Evolutionary conservation across 805 yeast genomes (phyloP).

Genomic region (Sugiyamaella qingdaonensis): DNA sequence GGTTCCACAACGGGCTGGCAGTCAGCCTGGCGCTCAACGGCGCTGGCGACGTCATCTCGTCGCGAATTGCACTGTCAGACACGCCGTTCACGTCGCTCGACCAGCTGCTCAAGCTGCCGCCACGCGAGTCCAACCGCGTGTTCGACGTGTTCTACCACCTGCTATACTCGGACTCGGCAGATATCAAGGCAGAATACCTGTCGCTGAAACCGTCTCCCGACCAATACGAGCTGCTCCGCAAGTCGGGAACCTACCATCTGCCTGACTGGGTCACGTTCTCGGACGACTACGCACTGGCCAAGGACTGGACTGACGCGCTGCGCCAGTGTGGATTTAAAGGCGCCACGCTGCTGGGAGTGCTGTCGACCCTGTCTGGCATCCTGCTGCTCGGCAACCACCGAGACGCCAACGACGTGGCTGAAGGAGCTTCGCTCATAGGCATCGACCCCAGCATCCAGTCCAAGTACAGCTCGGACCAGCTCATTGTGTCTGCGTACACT

Average conservation of each 20-base stretch:
- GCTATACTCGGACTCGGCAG: slow-evolving; percentile 31
- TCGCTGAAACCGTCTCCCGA: slow-evolving; percentile 28
- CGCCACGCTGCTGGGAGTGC: slow-evolving; percentile 31
- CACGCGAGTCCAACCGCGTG: slow-evolving; percentile 26
- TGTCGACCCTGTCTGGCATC: slow-evolving; percentile 37
- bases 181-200: slow-evolving; percentile 28
- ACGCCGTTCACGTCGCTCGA: slow-evolving; percentile 30
- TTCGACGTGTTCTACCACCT: slow-evolving; percentile 37
- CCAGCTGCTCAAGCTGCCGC: slow-evolving; percentile 30
- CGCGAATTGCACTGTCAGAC: slow-evolving; percentile 29
- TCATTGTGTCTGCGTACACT: slow-evolving; percentile 33
- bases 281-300: slow-evolving; percentile 37
- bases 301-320: slow-evolving; percentile 39
- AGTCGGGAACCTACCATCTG: slow-evolving; percentile 28
- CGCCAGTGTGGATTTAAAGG: slow-evolving; percentile 33
- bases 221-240: slow-evolving; percentile 29
- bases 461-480: slow-evolving; percentile 28
- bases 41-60: slow-evolving; percentile 30
- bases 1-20: slow-evolving; percentile 34
- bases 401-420: slow-evolving; percentile 33
- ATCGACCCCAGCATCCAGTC: slow-evolving; percentile 30
- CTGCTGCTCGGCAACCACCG: slow-evolving; percentile 34
- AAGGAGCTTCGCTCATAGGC: slow-evolving; percentile 39
- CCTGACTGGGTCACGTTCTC: slow-evolving; percentile 36
- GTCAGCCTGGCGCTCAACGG: slow-evolving; percentile 31